A percentile compares a stretch with the other conserved stretches of the same genome.
Conservation (phyloP, 2,329 filamentous ascomycete genomes). For the Xylaria sp. region DNA sequence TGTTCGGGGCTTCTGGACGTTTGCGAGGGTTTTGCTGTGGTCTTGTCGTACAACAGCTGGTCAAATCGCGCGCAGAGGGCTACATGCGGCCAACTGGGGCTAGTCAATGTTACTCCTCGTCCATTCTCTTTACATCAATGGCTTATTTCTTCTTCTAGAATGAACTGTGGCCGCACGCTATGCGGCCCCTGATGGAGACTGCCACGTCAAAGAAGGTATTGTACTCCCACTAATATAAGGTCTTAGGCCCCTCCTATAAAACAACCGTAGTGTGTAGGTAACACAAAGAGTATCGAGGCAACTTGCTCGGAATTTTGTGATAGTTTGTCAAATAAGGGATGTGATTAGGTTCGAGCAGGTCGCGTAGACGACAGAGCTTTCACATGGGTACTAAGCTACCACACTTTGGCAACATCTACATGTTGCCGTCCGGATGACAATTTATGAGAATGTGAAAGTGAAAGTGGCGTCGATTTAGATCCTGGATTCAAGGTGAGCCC, state of each 20-base stretch:
- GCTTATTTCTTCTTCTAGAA: conserved; percentile 43
- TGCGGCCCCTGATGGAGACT: conserved; percentile 45
- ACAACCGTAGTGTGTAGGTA: conserved; percentile 41
- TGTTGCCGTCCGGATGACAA: conserved; percentile 43
- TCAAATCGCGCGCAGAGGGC: conserved; percentile 41
- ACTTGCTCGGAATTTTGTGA: conserved; percentile 11
- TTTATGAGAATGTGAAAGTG: conserved; percentile 31
- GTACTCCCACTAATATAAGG: conserved; percentile 42
- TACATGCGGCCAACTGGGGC: conserved; percentile 41
- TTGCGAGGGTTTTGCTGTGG: conserved; percentile 37
- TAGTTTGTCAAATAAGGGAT: conserved; percentile 10
- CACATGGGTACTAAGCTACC: conserved; percentile 31
- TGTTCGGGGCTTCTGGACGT: conserved; percentile 31
- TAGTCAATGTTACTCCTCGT: conserved; percentile 41
- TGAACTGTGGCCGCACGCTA: conserved; percentile 43
- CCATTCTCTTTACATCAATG: conserved; percentile 42
- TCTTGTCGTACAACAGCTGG: conserved; percentile 44
- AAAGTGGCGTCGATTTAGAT: conserved; percentile 42
- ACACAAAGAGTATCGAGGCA: conserved; percentile 18
- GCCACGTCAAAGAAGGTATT: conserved; percentile 48
- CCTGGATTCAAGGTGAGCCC: conserved; percentile 42
- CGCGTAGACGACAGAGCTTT: not conserved
- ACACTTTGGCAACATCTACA: conserved; percentile 42
- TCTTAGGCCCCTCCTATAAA: conserved; percentile 38
- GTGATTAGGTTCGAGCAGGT: not conserved